These are phyloP conservation scores for Warburgia ugandensis DNA, from an alignment of 164 flowering plant genomes.

Conservation along the genomic window DNA sequence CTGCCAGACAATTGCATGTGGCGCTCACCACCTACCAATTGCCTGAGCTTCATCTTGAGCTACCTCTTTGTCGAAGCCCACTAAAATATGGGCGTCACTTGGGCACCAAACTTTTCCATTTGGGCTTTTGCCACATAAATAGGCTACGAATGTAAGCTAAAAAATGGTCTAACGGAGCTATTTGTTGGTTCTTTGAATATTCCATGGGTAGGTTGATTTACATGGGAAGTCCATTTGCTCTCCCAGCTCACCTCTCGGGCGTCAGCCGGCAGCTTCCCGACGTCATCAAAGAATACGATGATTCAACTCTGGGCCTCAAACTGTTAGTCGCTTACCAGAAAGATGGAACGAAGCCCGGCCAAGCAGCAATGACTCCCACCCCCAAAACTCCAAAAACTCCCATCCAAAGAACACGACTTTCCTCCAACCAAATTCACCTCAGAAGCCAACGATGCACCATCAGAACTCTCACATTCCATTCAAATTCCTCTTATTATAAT, in stretches of 20 bases:
- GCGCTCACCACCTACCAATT: too few relatives aligned
- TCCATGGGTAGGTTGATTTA: slow-evolving; percentile 67
- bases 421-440: not conserved
- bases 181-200: too few relatives aligned
- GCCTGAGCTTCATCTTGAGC: too few relatives aligned
- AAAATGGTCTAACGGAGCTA: too few relatives aligned
- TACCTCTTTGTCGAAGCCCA: too few relatives aligned
- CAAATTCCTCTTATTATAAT: slow-evolving; percentile 25
- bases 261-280: slow-evolving; percentile 71
- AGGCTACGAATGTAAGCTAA: too few relatives aligned
- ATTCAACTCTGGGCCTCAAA: slow-evolving; percentile 59
- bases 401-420: too few relatives aligned
- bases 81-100: too few relatives aligned
- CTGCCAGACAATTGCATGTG: too few relatives aligned
- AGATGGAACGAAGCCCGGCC: slow-evolving; percentile 55
- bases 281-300: slow-evolving; percentile 76
- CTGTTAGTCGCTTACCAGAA: slow-evolving; percentile 55
- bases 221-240: slow-evolving; percentile 44
- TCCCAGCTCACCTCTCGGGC: slow-evolving; percentile 47
- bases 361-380: slow-evolving; percentile 43
- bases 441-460: not conserved
- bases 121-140: too few relatives aligned
- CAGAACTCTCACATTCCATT: slow-evolving; percentile 22
- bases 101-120: too few relatives aligned
- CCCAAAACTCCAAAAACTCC: slow-evolving; percentile 28